Evolutionary conservation across 768 basidiomycete genomes (phyloP), one percentile per base, ranked within the genome.

Genomic region (Naganishia vishniacii): DNA sequence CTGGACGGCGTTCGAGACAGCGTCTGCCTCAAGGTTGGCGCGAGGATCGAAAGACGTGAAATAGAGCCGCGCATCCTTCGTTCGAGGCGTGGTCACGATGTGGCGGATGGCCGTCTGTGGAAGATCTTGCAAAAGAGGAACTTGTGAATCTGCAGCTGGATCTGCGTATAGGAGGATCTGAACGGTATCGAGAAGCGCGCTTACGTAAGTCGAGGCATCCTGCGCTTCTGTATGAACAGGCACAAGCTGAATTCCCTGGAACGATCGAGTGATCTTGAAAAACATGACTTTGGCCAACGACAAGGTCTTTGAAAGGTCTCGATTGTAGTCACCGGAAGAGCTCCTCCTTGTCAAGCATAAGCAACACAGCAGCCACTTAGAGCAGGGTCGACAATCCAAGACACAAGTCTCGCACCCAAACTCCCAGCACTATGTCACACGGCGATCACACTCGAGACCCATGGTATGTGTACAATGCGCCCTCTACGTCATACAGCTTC

Each of bases 381-480:
- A 40, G 34, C 20, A 56, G 31, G 23, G 26, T 7, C 34, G 8
- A 40, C 53, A 40, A 16, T 9, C n/a, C 23, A 37, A 29, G 53
- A 56, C 37, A 56, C 13, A 18, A 56, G 15, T 25, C 9, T 26
- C 8, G 49, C 23, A 47, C 16, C 0, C 44, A 37, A 53, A n/a
- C 20, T 42, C n/a, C 37, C 61, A 68, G 34, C 37, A 56, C 1
- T 34, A 91, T 91, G 90, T 84, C 90, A 37, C 86, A 87, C 79
- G 88, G 89, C 72, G 91, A 94, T 80, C 91, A 93, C 79, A 89
- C 91, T 61, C 81, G 91, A 79, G 91, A 94, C 79, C 91, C 91
- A 65, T 94, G 91, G 91, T 87, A 73, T 66, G 82, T 69, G 25
- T 58, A 0, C 16, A 6, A 13, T 18, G 29, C 45, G 16, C 28